These are phyloP conservation scores for Sugiyamaella americana DNA, from an alignment of 805 yeast genomes.

Conservation along the genomic window DNA sequence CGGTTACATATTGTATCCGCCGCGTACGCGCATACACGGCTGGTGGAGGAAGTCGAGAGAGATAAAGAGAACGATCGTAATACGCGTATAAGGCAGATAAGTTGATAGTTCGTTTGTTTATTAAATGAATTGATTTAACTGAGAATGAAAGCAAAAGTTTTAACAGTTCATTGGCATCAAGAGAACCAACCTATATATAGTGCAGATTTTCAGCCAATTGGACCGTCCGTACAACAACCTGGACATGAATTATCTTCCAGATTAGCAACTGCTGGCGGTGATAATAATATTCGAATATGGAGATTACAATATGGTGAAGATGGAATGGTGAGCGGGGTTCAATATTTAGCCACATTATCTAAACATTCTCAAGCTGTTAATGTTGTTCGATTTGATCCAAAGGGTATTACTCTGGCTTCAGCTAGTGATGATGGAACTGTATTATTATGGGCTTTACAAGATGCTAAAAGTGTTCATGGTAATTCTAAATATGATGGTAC, in stretches of 20 bases:
- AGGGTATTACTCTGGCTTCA: conserved; percentile 64
- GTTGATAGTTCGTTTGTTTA: no score
- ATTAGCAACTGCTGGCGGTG: conserved; percentile 91
- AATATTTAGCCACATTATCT: conserved; percentile 70
- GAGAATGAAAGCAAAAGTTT: conserved; percentile 34
- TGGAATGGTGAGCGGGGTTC: conserved; percentile 37
- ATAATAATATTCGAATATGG: conserved; percentile 68
- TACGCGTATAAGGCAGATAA: no score
- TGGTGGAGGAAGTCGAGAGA: no score
- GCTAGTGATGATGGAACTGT: conserved; percentile 96
- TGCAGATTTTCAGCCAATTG: conserved; percentile 33
- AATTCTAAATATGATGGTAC: conserved; percentile 46
- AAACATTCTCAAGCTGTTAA: conserved; percentile 95
- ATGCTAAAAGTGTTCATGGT: conserved; percentile 7
- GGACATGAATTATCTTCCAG: conserved; percentile 31
- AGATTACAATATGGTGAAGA: conserved; percentile 25
- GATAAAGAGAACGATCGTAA: no score
- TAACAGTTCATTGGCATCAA: conserved; percentile 39
- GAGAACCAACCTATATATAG: conserved; percentile 38
- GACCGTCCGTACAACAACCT: conserved; percentile 1
- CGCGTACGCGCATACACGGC: no score
- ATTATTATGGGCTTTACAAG: conserved; percentile 60
- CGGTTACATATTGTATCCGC: no score
- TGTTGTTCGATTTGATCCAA: conserved; percentile 71
- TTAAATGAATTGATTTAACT: no score